Base-by-base conservation (phyloP, 2,329 filamentous ascomycete species). In the Diaporthe sp. region DNA sequence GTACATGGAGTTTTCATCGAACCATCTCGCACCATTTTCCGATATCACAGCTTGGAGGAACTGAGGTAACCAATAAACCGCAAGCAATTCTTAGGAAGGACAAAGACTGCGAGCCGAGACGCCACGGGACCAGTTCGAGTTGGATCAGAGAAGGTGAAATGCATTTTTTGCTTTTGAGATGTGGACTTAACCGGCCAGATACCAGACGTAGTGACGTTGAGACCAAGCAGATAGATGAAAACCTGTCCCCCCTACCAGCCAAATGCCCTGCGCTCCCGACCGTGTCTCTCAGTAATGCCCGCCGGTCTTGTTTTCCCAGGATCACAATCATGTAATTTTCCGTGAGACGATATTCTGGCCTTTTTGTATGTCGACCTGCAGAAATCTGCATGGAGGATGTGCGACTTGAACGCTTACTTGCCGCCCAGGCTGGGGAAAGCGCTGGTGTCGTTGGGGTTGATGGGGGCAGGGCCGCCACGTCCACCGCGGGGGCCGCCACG, bases 371-470 rank as follows among this genome's bases (percentile, higher is more conserved):
- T 13, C 66, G 35, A 42, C 50, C 42, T 52, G 64, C 64, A 60
- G 64, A 45, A 54, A 57, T 33, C 28, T 69, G 73, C 70, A 54
- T 64, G 61, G 13, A 25, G 25, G 58, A 72, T 74, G 47, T 58
- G 19, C 66, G 52, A 69, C 66, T 77, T 78, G 78, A 78, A 80
- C 82, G 88, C 47, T 61, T 72, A 72, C 15, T 72, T 89, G 83
- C 87, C 86, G 80, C 89, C 89, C 79, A 92, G 85, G 86, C 88
- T 90, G 80, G 90, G 90, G 87, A 92, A 91, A 77, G 89, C 89
- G 78, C 83, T 84, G 86, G 90, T 84, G 79, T 91, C 89, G 80
- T 82, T 87, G 81, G 87, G 87, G 86, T 91, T 90, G 85, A 91
- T 88, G 78, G 84, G 77, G 78, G 84, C 82, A 78, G 85, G 80